phyloP scores from a whole-genome alignment of 2,329 filamentous ascomycete species.

The Neocucurbitaria cava region DNA sequence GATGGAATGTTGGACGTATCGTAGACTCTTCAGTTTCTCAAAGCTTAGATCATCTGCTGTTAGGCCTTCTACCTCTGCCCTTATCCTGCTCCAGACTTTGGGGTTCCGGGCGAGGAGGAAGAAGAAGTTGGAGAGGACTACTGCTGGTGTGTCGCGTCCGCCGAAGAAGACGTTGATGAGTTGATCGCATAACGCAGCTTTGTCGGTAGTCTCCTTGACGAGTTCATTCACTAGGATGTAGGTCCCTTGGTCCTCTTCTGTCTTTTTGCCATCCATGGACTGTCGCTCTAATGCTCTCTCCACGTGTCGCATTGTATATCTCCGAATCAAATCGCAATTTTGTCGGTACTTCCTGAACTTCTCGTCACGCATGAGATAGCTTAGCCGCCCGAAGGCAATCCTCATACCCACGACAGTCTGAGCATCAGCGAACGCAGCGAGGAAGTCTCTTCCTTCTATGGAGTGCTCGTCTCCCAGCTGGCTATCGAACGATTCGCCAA shows the following conservation, averaged over 20 bases:
- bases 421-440: constrained; percentile 15
- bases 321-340: background rate
- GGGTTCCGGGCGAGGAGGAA: constrained; percentile 19
- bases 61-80: constrained; percentile 12
- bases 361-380: constrained; percentile 15
- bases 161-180: constrained; percentile 50
- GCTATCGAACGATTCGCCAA: constrained; percentile 42
- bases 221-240: constrained; percentile 51
- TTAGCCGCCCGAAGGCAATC: constrained; percentile 17
- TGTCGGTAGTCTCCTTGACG: constrained; percentile 47
- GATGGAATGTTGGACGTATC: constrained; percentile 64
- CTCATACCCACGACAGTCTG: constrained; percentile 17
- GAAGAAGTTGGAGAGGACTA: constrained; percentile 18
- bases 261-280: too few relatives aligned
- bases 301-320: constrained; percentile 7
- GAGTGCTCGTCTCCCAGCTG: constrained; percentile 25
- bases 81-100: constrained; percentile 13
- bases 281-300: constrained; percentile 21
- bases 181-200: constrained; percentile 45
- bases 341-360: background rate
- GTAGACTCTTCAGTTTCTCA: constrained; percentile 51
- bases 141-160: constrained; percentile 33
- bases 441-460: constrained; percentile 9
- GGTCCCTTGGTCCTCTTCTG: constrained; percentile 19
- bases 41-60: constrained; percentile 42